A percentile compares a stretch with the other conserved stretches of the same genome.
phyloP scores from a whole-genome alignment of 371 early-diverging fungal genomes.

The Mortierella sp. region DNA sequence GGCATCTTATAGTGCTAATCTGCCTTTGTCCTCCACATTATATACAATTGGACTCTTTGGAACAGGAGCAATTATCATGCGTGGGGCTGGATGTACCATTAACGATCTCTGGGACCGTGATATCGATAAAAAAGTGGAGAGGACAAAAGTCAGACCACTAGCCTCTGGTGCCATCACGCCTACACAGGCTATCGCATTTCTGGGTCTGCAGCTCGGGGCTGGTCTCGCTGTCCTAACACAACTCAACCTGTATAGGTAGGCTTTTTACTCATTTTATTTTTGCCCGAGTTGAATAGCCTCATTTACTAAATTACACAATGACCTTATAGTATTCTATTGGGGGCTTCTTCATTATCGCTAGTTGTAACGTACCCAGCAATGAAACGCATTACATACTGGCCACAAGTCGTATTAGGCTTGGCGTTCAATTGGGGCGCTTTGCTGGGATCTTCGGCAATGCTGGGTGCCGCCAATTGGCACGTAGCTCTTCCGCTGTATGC shows the following conservation, averaged over 20 bases:
- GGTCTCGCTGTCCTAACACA: conserved; percentile 87
- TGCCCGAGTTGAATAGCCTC: neutral
- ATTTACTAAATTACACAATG: no score
- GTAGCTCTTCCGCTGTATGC: conserved; percentile 88
- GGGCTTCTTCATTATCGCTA: conserved; percentile 82
- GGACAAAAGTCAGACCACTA: conserved; percentile 89
- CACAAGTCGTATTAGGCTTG: conserved; percentile 89
- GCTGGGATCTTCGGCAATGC: conserved; percentile 94
- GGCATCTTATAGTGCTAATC: conserved; percentile 76
- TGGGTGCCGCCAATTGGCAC: conserved; percentile 74
- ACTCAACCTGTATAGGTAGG: conserved; percentile 77
- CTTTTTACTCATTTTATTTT: neutral
- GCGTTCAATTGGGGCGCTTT: conserved; percentile 97
- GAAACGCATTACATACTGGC: conserved; percentile 97
- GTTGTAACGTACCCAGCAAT: conserved; percentile 93
- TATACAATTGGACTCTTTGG: conserved; percentile 88
- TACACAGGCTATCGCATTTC: conserved; percentile 80
- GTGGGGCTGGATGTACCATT: conserved; percentile 97
- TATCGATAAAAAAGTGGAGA: conserved; percentile 88
- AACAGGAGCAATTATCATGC: conserved; percentile 92
- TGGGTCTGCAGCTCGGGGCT: conserved; percentile 82
- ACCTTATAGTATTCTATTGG: conserved; percentile 84
- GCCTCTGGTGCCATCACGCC: conserved; percentile 84
- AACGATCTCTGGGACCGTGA: conserved; percentile 97
- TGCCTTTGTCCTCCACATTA: conserved; percentile 64